Conservation (phyloP, 2,329 filamentous ascomycete species). For the Metarhizium brunneum region DNA sequence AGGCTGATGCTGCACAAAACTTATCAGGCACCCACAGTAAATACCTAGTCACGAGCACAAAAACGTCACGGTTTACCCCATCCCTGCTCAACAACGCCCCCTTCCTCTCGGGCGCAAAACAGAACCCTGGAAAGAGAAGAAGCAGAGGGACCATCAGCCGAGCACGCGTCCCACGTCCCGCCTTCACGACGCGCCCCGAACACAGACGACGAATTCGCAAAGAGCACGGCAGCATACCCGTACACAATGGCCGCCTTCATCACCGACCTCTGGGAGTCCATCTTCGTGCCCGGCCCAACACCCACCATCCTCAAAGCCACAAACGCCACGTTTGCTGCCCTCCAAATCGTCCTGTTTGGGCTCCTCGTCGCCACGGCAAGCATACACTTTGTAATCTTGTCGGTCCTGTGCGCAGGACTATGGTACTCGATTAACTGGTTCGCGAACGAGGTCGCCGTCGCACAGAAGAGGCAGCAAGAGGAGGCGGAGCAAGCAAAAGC, state of each 20-base stretch:
- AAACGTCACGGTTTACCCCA: no score
- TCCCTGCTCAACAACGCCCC: no score
- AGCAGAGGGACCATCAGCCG: no score
- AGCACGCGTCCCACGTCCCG: no score
- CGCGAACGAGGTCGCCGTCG: constrained; percentile 51
- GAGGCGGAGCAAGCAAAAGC: constrained; percentile 32
- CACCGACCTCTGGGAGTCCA: constrained; percentile 75
- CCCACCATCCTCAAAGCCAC: constrained; percentile 82
- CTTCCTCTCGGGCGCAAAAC: no score
- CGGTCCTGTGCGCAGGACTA: constrained; percentile 65
- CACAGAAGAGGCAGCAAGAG: constrained; percentile 27
- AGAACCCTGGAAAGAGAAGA: no score
- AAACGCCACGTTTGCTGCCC: constrained; percentile 76
- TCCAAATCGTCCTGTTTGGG: constrained; percentile 68
- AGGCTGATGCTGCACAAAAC: no score
- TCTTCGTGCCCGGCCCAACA: constrained; percentile 89
- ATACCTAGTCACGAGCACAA: no score
- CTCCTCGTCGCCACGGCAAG: constrained; percentile 77
- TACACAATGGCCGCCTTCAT: constrained; percentile 52
- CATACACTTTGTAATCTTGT: constrained; percentile 81
- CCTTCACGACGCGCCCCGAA: background rate
- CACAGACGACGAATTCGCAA: background rate
- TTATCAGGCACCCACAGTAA: no score
- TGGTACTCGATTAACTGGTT: constrained; percentile 99
- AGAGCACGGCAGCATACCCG: background rate